phyloP scores from a whole-genome alignment of 1,284 basidiomycete genomes.

The Cutaneotrichosporon spelunceum region DNA sequence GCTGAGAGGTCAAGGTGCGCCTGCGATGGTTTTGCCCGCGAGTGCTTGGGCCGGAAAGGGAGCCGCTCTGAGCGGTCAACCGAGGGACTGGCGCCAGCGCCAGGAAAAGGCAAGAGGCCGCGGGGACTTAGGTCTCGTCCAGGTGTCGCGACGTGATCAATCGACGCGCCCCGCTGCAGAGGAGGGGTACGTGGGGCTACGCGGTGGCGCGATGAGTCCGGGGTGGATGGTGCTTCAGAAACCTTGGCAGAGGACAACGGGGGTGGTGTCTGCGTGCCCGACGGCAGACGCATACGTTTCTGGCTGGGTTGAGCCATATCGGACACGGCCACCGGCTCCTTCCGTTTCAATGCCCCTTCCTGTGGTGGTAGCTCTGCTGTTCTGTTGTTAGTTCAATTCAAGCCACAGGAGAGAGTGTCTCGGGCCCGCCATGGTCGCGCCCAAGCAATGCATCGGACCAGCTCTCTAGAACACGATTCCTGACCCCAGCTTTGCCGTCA shows the following conservation, averaged over 20 bases:
- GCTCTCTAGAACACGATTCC: not conserved
- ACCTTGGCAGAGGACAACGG: not conserved
- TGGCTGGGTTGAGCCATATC: not conserved
- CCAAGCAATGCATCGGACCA: not conserved
- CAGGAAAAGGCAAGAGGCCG: not conserved
- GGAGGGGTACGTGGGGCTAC: not conserved
- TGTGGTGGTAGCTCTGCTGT: not conserved
- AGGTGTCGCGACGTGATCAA: not conserved
- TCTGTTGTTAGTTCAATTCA: not conserved
- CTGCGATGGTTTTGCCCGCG: slow-evolving; percentile 26
- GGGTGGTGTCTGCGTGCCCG: not conserved
- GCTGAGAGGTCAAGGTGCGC: slow-evolving; percentile 33
- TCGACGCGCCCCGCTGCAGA: not conserved
- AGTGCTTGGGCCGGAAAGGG: slow-evolving; percentile 16
- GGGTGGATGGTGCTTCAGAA: not conserved
- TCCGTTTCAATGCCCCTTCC: not conserved
- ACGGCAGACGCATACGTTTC: not conserved
- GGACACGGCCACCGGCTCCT: not conserved
- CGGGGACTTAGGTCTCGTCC: not conserved
- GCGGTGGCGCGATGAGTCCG: not conserved
- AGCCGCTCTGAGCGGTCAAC: slow-evolving; percentile 16
- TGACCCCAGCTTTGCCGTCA: slow-evolving; percentile 11
- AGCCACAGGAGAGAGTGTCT: not conserved
- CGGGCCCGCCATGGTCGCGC: not conserved
- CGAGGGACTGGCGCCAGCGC: slow-evolving; percentile 20